Evolutionary conservation across 768 basidiomycete genomes (phyloP).

Genomic region (Boletales sp.): DNA sequence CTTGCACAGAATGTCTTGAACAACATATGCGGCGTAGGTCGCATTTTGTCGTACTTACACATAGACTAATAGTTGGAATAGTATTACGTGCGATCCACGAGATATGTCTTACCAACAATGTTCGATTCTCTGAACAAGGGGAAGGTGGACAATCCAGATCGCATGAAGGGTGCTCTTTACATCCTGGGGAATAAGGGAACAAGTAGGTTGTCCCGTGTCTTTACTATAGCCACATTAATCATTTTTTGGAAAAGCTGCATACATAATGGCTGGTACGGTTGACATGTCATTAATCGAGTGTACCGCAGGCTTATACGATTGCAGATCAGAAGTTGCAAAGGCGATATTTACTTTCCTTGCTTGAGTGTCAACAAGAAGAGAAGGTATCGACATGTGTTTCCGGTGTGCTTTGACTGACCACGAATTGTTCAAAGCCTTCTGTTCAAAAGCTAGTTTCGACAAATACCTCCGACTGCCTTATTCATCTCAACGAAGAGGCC

Average conservation of each 20-base stretch:
- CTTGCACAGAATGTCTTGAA: slow-evolving; percentile 67
- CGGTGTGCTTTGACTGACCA: slow-evolving; percentile 46
- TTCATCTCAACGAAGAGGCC: slow-evolving; percentile 60
- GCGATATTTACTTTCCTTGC: slow-evolving; percentile 56
- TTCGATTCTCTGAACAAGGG: slow-evolving; percentile 66
- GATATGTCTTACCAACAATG: slow-evolving; percentile 56
- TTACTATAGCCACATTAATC: slow-evolving; percentile 5
- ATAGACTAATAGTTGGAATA: slow-evolving; percentile 26
- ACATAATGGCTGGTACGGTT: slow-evolving; percentile 61
- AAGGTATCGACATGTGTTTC: slow-evolving; percentile 49
- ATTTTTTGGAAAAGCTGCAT: slow-evolving; percentile 45
- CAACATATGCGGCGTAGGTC: slow-evolving; percentile 59
- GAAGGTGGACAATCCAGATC: slow-evolving; percentile 82
- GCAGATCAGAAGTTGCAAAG: slow-evolving; percentile 56
- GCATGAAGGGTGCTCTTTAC: slow-evolving; percentile 94
- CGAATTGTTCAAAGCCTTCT: slow-evolving; percentile 15
- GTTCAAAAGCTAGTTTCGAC: slow-evolving; percentile 26
- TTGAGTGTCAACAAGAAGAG: slow-evolving; percentile 82
- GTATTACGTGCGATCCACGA: slow-evolving; percentile 72
- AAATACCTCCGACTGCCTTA: slow-evolving; percentile 59
- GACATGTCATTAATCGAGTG: background rate
- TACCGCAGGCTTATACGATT: slow-evolving; percentile 6
- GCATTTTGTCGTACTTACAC: background rate
- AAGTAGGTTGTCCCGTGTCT: slow-evolving; percentile 36
- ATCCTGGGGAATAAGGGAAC: slow-evolving; percentile 70